These are phyloP conservation scores for Arachnopeziza araneosa DNA, from an alignment of 2,329 filamentous ascomycete genomes.

Conservation along the genomic window DNA sequence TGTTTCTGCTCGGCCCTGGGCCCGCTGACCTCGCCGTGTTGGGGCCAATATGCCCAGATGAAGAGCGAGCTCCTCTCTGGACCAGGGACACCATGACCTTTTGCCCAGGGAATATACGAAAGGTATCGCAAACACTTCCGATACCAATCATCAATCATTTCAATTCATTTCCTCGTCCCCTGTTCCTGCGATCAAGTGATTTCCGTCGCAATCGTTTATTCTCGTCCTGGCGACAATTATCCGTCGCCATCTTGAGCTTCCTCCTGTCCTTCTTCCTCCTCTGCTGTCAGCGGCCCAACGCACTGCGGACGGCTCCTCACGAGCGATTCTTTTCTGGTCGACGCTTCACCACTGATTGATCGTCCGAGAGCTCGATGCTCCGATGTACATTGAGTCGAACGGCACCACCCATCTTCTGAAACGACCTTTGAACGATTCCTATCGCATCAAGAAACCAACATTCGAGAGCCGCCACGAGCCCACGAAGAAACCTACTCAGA, in stretches of 20 bases:
- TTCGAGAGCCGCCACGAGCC: not conserved
- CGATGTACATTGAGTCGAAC: slow-evolving; percentile 1
- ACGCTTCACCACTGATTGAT: slow-evolving; percentile 24
- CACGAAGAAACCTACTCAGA: not conserved
- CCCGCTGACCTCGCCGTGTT: not conserved
- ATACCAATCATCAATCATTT: not conserved
- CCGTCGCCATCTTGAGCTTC: not conserved
- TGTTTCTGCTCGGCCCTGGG: not conserved
- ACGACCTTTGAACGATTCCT: slow-evolving; percentile 2
- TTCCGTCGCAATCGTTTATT: not conserved
- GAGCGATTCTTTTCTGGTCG: not conserved
- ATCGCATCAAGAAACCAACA: not conserved
- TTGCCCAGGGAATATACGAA: not conserved
- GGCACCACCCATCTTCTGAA: slow-evolving; percentile 12
- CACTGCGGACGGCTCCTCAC: not conserved
- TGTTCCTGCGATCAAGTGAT: not conserved
- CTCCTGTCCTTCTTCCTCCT: not conserved
- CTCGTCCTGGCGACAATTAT: not conserved
- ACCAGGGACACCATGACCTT: no score
- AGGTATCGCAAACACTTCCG: not conserved
- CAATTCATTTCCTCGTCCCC: not conserved
- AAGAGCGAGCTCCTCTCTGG: not conserved
- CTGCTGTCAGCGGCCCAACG: not conserved
- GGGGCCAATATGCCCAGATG: not conserved
- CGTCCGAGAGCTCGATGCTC: slow-evolving; percentile 22